Evolutionary conservation across 2,329 filamentous ascomycete species (phyloP).

Genomic region (Sarocladium brachiariae): DNA sequence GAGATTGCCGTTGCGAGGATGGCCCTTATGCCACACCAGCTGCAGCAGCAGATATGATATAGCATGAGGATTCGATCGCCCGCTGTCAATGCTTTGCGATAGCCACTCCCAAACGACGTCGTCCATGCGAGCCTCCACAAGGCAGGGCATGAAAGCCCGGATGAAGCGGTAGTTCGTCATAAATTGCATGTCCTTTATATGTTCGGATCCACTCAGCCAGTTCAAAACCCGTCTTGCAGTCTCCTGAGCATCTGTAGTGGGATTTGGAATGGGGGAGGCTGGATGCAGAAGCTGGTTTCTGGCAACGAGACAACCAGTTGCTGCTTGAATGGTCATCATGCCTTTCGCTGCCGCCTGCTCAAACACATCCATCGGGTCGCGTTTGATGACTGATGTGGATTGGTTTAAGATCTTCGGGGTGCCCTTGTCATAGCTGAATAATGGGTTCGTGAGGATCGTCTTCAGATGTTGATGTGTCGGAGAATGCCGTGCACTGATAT

Average conservation of each 20-base stretch:
- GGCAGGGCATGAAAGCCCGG: conserved; percentile 37
- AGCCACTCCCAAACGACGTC: conserved; percentile 48
- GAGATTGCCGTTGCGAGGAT: conserved; percentile 32
- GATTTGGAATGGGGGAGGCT: conserved; percentile 16
- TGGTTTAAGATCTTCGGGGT: conserved; percentile 9
- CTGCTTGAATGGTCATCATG: conserved; percentile 47
- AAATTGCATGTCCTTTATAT: conserved; percentile 40
- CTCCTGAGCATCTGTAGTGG: conserved; percentile 32
- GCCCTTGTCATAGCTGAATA: conserved; percentile 37
- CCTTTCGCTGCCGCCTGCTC: conserved; percentile 48
- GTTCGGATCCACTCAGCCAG: conserved; percentile 47
- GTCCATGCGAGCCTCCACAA: conserved; percentile 46
- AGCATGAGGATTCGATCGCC: conserved; percentile 13
- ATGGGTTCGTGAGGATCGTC: conserved; percentile 49
- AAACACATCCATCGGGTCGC: conserved; percentile 48
- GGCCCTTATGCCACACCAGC: conserved; percentile 37
- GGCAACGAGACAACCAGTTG: conserved; percentile 45
- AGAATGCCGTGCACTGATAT: conserved; percentile 29
- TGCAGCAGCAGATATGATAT: conserved; percentile 28
- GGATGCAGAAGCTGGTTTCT: conserved; percentile 36
- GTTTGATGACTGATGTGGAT: conserved; percentile 14
- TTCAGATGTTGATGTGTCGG: conserved; percentile 41
- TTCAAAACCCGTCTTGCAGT: conserved; percentile 41
- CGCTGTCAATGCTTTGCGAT: conserved; percentile 16
- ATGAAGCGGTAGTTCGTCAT: conserved; percentile 33